phyloP scores from a whole-genome alignment of 2,329 filamentous ascomycete species.

The Verticillium tricorpus region DNA sequence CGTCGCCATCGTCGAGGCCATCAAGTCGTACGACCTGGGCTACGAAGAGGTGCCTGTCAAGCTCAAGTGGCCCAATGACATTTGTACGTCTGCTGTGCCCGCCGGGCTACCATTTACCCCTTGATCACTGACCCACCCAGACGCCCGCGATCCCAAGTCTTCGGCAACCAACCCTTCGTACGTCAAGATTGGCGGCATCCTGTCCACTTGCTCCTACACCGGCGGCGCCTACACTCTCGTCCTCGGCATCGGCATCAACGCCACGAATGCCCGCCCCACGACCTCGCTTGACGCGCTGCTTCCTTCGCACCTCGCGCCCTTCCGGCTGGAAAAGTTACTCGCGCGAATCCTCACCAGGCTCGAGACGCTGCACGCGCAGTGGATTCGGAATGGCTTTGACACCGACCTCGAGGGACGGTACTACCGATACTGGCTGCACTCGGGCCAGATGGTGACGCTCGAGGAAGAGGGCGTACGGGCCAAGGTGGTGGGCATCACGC shows the following conservation, averaged over 20 bases:
- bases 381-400: constrained; percentile 72
- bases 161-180: constrained; percentile 48
- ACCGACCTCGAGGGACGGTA: constrained; percentile 68
- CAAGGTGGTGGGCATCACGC: constrained; percentile 78
- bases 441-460: constrained; percentile 64
- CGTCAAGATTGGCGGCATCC: constrained; percentile 88
- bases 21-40: constrained; percentile 72
- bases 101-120: neutral
- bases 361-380: constrained; percentile 71
- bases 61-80: constrained; percentile 97
- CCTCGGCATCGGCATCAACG: constrained; percentile 82
- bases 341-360: constrained; percentile 75
- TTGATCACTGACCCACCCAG: constrained; percentile 23
- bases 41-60: constrained; percentile 76
- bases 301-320: constrained; percentile 43
- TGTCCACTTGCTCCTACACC: constrained; percentile 83
- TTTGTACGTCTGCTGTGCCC: constrained; percentile 50
- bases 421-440: constrained; percentile 83
- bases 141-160: constrained; percentile 61
- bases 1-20: constrained; percentile 78
- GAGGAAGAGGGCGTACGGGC: constrained; percentile 71
- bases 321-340: constrained; percentile 74
- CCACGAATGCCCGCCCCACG: constrained; percentile 77
- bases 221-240: constrained; percentile 77
- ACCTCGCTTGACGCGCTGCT: constrained; percentile 78